Evolutionary conservation across 345 rosid species (phyloP), one percentile per base, ranked within the genome.

Genomic region (Hypericum perforatum): DNA sequence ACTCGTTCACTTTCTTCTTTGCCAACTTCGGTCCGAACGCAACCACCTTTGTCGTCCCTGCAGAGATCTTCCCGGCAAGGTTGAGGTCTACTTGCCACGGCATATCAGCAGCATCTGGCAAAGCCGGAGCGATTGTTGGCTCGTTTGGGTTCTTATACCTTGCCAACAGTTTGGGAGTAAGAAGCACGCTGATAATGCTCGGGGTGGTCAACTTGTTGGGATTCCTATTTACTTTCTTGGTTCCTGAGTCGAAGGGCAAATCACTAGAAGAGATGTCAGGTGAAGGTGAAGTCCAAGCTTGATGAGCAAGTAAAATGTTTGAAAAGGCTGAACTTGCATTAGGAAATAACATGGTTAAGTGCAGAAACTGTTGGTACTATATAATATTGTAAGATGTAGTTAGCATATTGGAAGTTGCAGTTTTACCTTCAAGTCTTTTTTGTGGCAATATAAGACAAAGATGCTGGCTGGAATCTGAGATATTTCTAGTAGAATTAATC

Each of bases 11-110:
- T 0, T 87, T 87, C 62, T 87, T 87, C 76, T 87, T 87, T 43
- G 69, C 85, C 11, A 87, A 87, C 41, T 87, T 87, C 10, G 94
- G 90, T 16, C 96, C 96, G 7, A 87, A 82, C 11, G 81, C 94
- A 29, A 84, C 89, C 6, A 84, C 96, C 11, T 87, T 82, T 58
- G 72, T 80, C 3, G 82, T 82, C 45, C 94, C 89, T 3, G 90
- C 87, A 1, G 94, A 84, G 74, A 80, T 84, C 7, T 87, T 84
- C 64, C 96, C 94, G 0, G 82, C 94, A 2, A 80, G 94, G 60
- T 14, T 84, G 41, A 71, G 94, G 71, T 78, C 94, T 1, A 87
- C 85, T 6, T 82, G 96, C 67, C 94, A 87, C 3, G 94, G 96
- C 6, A 84, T 84, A 66, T 84, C 90, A 1, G 90, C 84, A 0